Evolutionary conservation across 139 green algal genomes (phyloP).

Genomic region (Coelastrella sp.): DNA sequence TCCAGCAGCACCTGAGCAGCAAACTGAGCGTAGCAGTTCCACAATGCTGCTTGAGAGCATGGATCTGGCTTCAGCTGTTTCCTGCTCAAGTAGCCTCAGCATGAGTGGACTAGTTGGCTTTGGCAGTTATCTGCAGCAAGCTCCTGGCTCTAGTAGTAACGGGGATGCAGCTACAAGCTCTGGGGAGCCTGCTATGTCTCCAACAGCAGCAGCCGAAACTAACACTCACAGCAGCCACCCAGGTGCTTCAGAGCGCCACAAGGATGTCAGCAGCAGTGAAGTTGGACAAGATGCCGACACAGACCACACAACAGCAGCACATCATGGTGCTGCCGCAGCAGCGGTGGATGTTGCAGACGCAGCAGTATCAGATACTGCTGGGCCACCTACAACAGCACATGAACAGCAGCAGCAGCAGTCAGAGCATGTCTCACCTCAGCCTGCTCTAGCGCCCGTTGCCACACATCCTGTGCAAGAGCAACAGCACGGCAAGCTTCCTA

Average conservation of each 20-base stretch:
- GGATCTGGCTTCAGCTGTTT: conserved; percentile 19
- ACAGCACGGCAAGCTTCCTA: too few relatives aligned
- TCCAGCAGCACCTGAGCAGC: background rate
- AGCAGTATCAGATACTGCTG: too few relatives aligned
- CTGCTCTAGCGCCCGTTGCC: too few relatives aligned
- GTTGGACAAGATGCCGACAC: too few relatives aligned
- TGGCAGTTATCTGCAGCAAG: background rate
- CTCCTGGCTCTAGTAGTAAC: background rate
- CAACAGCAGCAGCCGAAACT: background rate
- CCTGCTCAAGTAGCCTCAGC: conserved; percentile 34
- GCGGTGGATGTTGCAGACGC: too few relatives aligned
- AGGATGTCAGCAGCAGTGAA: too few relatives aligned
- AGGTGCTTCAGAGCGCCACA: too few relatives aligned
- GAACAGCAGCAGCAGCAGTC: too few relatives aligned
- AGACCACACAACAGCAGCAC: too few relatives aligned
- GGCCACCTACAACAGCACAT: too few relatives aligned
- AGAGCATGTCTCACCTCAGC: too few relatives aligned
- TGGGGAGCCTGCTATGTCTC: background rate
- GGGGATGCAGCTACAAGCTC: background rate
- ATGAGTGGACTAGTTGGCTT: conserved; percentile 25
- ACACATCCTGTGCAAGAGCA: background rate
- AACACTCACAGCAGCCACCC: background rate
- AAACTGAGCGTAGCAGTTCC: background rate
- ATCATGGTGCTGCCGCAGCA: too few relatives aligned
- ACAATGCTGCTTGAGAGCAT: background rate